Conservation (phyloP, 2,329 filamentous ascomycete species). For the Onygenales sp. region DNA sequence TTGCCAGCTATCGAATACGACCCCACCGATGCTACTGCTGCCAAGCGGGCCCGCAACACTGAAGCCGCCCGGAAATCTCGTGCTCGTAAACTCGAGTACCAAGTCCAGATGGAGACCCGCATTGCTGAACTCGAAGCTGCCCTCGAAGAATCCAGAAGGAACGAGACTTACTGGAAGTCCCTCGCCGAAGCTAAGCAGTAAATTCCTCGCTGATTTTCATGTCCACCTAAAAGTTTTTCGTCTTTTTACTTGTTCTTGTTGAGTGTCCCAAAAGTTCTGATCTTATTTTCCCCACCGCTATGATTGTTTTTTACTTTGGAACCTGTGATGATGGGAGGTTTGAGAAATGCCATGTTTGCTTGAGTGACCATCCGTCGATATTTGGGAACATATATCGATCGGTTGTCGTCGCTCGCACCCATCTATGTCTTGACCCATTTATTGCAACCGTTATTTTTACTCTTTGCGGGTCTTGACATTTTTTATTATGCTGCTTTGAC, state of each 20-base stretch:
- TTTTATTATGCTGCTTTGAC: not conserved
- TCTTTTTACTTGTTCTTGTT: slow-evolving; percentile 6
- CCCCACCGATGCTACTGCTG: slow-evolving; percentile 60
- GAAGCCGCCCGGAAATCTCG: slow-evolving; percentile 89
- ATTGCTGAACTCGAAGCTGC: slow-evolving; percentile 57
- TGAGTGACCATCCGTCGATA: slow-evolving; percentile 14
- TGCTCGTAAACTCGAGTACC: slow-evolving; percentile 68
- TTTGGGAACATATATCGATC: slow-evolving; percentile 3
- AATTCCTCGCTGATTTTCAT: slow-evolving; percentile 10
- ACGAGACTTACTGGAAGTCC: slow-evolving; percentile 31
- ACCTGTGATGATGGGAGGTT: slow-evolving; percentile 27
- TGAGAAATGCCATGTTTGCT: slow-evolving; percentile 20
- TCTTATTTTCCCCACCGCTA: slow-evolving; percentile 9
- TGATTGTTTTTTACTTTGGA: slow-evolving; percentile 11
- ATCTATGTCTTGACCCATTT: not conserved
- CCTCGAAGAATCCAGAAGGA: slow-evolving; percentile 23
- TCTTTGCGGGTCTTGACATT: not conserved
- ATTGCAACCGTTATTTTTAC: not conserved
- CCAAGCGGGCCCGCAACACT: slow-evolving; percentile 91
- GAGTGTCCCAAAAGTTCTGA: slow-evolving; percentile 8
- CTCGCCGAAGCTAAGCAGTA: slow-evolving; percentile 18
- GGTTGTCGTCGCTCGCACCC: slow-evolving; percentile 4
- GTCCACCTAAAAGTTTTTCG: slow-evolving; percentile 13
- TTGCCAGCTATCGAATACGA: slow-evolving; percentile 72
- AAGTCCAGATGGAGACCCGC: slow-evolving; percentile 63